Base-by-base conservation (phyloP, 2,329 filamentous ascomycete genomes). In the Fusarium duplospermum region DNA sequence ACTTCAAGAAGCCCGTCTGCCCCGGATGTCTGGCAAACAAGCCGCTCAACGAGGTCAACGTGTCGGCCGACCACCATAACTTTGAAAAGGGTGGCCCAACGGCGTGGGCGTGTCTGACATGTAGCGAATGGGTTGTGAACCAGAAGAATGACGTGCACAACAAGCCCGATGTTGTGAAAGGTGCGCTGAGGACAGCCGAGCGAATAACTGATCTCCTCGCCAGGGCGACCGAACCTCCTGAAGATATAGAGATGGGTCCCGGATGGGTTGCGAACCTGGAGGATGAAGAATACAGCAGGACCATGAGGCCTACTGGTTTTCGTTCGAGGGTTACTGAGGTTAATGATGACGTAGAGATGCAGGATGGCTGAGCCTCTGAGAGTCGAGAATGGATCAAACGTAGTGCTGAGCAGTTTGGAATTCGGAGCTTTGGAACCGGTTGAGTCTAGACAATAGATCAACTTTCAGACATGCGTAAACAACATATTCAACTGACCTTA, bases 31-130 rank as follows among this genome's bases (percentile, higher is more conserved):
- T 79, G 35, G 59, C 64, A 7, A 47, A 20, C 36, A 69, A 77
- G 38, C 22, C 35, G 13, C 66, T 69, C 29, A 14, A 29, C 7
- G 14, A 68, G 2, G 76, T 70, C 52, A 74, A 69, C 29, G 18
- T 69, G 18, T 77, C 75, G 20, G 72, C 71, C 3, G 72, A 79
- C 36, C 29, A 60, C 14, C 47, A 60, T 14, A 66, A 62, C n/a
- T 76, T 78, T 64, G 24, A 54, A 20, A 9, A n/a, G 3, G 67
- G 45, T 20, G 57, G 40, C 2, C 35, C 59, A 3, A 70, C 76
- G 7, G 73, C 78, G 1, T 85, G 81, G 77, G 67, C 75, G 9
- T 86, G 84, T 66, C 62, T 83, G 52, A 75, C 73, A 6, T 85
- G 84, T 69, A 77, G 70, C 42, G 77, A 76, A 22, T 79, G 76